Conservation (phyloP, 2,329 filamentous ascomycete species). For the Aspergillus sp. region DNA sequence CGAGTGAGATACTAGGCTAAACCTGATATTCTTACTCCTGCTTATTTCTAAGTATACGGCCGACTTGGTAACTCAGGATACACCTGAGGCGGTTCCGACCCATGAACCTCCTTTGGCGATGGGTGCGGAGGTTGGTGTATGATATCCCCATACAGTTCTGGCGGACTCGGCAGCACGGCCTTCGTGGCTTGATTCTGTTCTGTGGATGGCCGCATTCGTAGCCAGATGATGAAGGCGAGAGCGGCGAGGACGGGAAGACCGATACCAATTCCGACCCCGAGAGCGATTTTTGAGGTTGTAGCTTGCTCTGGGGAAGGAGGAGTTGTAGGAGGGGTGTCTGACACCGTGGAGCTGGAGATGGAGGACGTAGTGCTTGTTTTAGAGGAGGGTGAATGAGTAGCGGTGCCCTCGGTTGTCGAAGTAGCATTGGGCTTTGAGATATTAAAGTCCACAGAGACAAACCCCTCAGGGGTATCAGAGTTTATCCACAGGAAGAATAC, state of each 20-base stretch:
- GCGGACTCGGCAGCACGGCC: too few species aligned
- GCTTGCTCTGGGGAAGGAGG: background rate
- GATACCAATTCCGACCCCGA: background rate
- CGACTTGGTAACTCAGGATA: too few species aligned
- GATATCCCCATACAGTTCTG: too few species aligned
- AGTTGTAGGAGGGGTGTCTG: background rate
- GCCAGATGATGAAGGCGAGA: background rate
- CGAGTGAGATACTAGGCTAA: too few species aligned
- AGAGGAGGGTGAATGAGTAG: background rate
- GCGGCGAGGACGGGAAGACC: background rate
- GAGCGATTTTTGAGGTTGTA: background rate
- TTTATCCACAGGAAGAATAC: slow-evolving; percentile 21
- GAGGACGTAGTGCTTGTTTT: background rate
- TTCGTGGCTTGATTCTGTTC: too few species aligned
- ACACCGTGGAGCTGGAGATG: background rate
- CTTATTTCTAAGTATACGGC: too few species aligned
- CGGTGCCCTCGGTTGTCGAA: background rate
- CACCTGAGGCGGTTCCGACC: too few species aligned
- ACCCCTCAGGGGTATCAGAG: slow-evolving; percentile 8
- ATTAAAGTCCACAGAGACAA: slow-evolving; percentile 18
- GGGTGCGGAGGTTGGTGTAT: too few species aligned
- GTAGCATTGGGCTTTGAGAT: slow-evolving; percentile 9
- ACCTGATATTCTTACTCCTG: too few species aligned
- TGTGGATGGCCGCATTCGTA: too few species aligned
- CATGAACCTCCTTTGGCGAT: too few species aligned